These are phyloP conservation scores for Pharus latifolius DNA, from an alignment of 176 grass and related monocot species.

Conservation along the genomic window DNA sequence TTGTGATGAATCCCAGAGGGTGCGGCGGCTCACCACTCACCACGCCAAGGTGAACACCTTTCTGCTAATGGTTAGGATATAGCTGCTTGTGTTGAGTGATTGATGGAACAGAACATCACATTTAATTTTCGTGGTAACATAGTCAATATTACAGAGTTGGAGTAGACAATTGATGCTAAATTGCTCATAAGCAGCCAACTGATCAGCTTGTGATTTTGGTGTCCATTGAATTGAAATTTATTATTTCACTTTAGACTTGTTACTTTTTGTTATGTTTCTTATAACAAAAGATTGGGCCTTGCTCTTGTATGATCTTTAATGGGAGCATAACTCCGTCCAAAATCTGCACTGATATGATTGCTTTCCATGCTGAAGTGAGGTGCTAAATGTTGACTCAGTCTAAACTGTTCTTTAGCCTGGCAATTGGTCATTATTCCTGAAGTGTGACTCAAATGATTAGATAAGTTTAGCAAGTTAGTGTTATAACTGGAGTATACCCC, in stretches of 20 bases:
- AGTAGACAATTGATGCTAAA: not conserved
- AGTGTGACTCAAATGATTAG: not conserved
- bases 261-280: not conserved
- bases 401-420: not conserved
- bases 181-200: not conserved
- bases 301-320: not conserved
- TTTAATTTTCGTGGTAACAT: not conserved
- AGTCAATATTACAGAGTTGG: not conserved
- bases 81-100: no score
- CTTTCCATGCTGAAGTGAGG: not conserved
- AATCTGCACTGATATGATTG: not conserved
- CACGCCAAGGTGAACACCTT: slow-evolving; percentile 57
- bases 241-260: not conserved
- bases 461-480: not conserved
- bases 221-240: not conserved
- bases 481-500: not conserved
- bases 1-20: slow-evolving; percentile 94
- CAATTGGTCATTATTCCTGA: not conserved
- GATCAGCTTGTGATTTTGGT: not conserved
- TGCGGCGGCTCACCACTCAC: slow-evolving; percentile 77
- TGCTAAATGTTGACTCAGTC: no score
- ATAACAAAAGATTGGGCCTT: not conserved
- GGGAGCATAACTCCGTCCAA: not conserved
- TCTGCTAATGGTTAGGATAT: not conserved
- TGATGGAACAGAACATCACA: no score